phyloP scores from a whole-genome alignment of 805 yeast species.

The Geotrichum ghanense region DNA sequence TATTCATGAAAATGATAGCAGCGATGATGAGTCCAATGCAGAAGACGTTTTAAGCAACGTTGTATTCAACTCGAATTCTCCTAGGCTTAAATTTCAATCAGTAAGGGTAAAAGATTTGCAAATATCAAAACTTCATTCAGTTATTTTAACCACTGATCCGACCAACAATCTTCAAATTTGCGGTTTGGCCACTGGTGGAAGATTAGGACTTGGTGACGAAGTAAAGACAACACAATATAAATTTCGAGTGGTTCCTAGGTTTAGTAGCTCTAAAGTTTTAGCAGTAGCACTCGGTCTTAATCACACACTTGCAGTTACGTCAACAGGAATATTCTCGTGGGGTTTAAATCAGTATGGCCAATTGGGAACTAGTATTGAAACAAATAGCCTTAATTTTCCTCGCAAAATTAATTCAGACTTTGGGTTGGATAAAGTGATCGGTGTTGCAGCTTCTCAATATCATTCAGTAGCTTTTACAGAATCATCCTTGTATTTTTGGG shows the following conservation, averaged over 20 bases:
- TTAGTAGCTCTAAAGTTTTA: slow-evolving; percentile 24
- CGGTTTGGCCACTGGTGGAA: slow-evolving; percentile 61
- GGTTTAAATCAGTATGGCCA: slow-evolving; percentile 64
- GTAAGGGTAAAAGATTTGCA: slow-evolving; percentile 34
- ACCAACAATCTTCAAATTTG: slow-evolving; percentile 41
- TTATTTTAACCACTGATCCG: slow-evolving; percentile 41
- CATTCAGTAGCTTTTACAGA: slow-evolving; percentile 54
- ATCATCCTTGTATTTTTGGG: slow-evolving; percentile 53
- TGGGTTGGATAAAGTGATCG: slow-evolving; percentile 28
- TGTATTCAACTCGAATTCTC: slow-evolving; percentile 1
- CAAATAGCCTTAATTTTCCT: slow-evolving; percentile 28
- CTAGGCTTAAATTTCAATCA: slow-evolving; percentile 27
- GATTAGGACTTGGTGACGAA: slow-evolving; percentile 45
- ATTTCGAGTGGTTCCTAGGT: slow-evolving; percentile 33
- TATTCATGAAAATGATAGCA: slow-evolving; percentile 4
- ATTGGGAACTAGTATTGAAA: slow-evolving; percentile 38
- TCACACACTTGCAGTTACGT: slow-evolving; percentile 51
- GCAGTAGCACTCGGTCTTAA: slow-evolving; percentile 47
- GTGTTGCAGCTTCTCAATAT: slow-evolving; percentile 51
- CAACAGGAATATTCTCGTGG: slow-evolving; percentile 55
- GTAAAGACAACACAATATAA: slow-evolving; percentile 28
- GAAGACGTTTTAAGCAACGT: slow-evolving; percentile 5
- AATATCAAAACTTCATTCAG: slow-evolving; percentile 57
- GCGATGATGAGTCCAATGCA: slow-evolving; percentile 7
- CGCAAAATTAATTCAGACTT: slow-evolving; percentile 29